Base-by-base conservation (phyloP, 2,329 filamentous ascomycete species). In the Rachicladosporium sp. region DNA sequence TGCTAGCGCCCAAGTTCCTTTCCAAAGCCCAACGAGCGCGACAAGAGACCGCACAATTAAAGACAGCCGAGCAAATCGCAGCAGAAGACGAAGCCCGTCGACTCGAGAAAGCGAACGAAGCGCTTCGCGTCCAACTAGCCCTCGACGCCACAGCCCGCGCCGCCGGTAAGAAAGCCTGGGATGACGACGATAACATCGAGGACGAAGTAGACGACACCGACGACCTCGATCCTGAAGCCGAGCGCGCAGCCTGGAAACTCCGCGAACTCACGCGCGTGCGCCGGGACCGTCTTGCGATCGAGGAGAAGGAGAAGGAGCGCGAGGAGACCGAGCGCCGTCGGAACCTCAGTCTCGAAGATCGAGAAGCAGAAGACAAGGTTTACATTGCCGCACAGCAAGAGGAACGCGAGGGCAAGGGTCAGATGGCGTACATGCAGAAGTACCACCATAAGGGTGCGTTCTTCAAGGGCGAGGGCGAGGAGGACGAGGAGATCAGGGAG, bases 401-500 rank as follows among this genome's bases (percentile, higher is more conserved):
- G 46, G 87, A 93, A 46, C 67, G 69, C 15, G 83, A 84, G 52
- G 45, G 69, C 37, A 80, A 81, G 44, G 86, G 86, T 38, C 82
- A 89, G 63, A 85, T 91, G 71, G 74, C 74, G 2, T 95, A 78
- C 60, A 85, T 96, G 82, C 88, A 95, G 57, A 87, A 88, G 58
- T 98, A 96, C 66, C 88, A 85, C 62, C 91, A 98, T 70, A 89
- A 88, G 65, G 91, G 91, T 36, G 91, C 91, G 10, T 98, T 96
- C 67, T 96, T 85, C 68, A 82, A 82, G 49, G 85, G 88, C 38
- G 83, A 93, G 51, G 53, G 53, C 12, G 53, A 53, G 23, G 46
- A 55, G 31, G 53, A 60, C 21, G 72, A 79, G 37, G 77, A 83
- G 46, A 84, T 85, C 1, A 67, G 95, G 34, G 83, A 82, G 0